These are phyloP conservation scores for Chalciporus sphaerocephalus DNA, from an alignment of 768 basidiomycete species.

Conservation along the genomic window DNA sequence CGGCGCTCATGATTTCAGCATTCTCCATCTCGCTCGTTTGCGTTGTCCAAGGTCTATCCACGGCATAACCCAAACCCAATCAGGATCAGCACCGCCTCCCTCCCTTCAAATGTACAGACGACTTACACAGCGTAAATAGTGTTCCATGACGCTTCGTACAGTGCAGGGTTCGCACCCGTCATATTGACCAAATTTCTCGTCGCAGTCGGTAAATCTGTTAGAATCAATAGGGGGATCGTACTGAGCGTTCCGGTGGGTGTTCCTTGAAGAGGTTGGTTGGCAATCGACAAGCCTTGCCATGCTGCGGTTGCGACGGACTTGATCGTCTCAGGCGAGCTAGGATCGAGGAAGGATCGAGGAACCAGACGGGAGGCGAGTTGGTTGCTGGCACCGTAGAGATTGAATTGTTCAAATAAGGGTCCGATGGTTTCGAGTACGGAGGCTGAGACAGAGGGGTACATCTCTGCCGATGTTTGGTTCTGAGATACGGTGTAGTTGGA, in stretches of 20 bases:
- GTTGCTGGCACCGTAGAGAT: constrained; percentile 9
- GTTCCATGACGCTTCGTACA: constrained; percentile 17
- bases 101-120: too few species aligned
- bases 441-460: constrained; percentile 12
- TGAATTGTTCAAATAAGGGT: constrained; percentile 7
- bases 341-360: neutral
- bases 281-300: constrained; percentile 14
- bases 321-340: constrained; percentile 5
- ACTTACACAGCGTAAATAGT: constrained; percentile 10
- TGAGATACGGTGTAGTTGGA: neutral
- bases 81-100: neutral
- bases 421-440: constrained; percentile 2
- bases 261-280: neutral
- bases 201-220: constrained; percentile 12
- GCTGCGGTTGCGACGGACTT: constrained; percentile 12
- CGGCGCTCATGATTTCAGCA: neutral
- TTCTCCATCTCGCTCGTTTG: constrained; percentile 1
- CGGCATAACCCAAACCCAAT: neutral
- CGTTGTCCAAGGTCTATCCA: constrained; percentile 13
- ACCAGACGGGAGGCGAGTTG: constrained; percentile 15
- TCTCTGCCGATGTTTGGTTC: neutral
- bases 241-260: neutral
- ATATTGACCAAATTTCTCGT: constrained; percentile 9
- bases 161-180: constrained; percentile 17
- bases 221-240: neutral